Evolutionary conservation across 2,329 filamentous ascomycete species (phyloP), one percentile per base, ranked within the genome.

Genomic region (Colletotrichum caudatum): DNA sequence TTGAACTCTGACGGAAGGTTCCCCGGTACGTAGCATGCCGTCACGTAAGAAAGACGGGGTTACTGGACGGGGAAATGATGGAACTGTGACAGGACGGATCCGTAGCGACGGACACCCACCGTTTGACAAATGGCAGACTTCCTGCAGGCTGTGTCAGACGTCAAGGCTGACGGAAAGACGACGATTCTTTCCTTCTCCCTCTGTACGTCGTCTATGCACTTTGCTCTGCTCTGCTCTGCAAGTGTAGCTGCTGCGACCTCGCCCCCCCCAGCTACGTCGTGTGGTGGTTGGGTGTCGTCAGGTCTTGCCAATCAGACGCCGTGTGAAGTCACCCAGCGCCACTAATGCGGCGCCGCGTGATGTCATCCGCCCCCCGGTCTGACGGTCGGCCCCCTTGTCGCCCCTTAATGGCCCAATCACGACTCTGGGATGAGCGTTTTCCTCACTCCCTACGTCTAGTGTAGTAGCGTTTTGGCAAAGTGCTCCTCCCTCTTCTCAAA

Each of bases 301-400:
- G 33, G 66, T 56, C 33, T 61, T 59, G 61, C 66, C 70, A 71
- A 72, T 72, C 61, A 65, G 37, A 35, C n/a, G 46, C 16, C 35
- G 56, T 71, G 51, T 71, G 66, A 72, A 71, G 70, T 71, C 70
- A 72, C 66, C 20, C 48, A 26, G 70, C 56, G 70, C 70, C 70
- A 71, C 70, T 56, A 44, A 71, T 51, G 61, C 50, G 61, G 66
- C 29, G 8, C 51, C 66, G 35, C 33, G 59, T 72, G 70, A 72
- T 72, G 70, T 72, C 70, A 71, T 54, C 16, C 20, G 3, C 12
- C 33, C 53, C 69, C 58, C 46, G 12, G 48, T 16, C 65, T 54
- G 65, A 64, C 59, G 65, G 69, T 69, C 54, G 54, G 65, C 58
- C 48, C n/a, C n/a, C 57, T 8, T 62, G 66, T 37, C n/a, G 33